Base-by-base conservation (phyloP, 306 rosid genomes). In the Potentilla sterilis region DNA sequence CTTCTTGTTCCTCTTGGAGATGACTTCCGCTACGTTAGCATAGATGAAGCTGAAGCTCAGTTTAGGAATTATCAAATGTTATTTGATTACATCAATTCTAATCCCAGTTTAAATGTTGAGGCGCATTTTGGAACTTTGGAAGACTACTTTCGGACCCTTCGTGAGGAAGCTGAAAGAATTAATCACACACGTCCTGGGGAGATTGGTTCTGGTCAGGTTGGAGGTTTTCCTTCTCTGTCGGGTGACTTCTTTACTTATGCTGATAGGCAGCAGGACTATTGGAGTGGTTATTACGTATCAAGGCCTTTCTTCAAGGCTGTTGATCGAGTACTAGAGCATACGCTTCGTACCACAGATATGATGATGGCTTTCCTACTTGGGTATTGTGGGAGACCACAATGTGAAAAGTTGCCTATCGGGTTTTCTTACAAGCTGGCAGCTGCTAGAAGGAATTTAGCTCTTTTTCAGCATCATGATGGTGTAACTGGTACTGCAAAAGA, bases 201-300 rank as follows among this genome's bases (percentile, higher is more conserved):
- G 85, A 79, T 81, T 67, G 99, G 99, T 67, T 92, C 97, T 15
- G 83, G 87, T 79, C 85, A 86, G 71, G 75, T 95, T 72, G 92
- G 85, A 72, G 99, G 99, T 65, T 95, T 95, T 82, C 99, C 99
- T 85, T 90, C 99, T 81, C 75, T 95, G 28, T 89, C 98, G 5
- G 99, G 99, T 24, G 99, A 95, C 77, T 95, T 95, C 87, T 95
- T 95, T 74, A 95, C 99, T 66, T 95, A 95, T 75, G 83, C 99
- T 75, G 99, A 95, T 82, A 87, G 97, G 85, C 91, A 95, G 75
- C 88, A 87, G 72, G 99, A 95, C 87, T 95, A 95, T 82, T 95
- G 99, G 99, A 95, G 99, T 79, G 99, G 99, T 52, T 95, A 95
- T 92, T 95, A 95, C 80, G 97, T 95, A 74, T 92, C 99, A 43